Conservation (phyloP, 2,329 filamentous ascomycete species). For the Colletotrichum liaoningense region DNA sequence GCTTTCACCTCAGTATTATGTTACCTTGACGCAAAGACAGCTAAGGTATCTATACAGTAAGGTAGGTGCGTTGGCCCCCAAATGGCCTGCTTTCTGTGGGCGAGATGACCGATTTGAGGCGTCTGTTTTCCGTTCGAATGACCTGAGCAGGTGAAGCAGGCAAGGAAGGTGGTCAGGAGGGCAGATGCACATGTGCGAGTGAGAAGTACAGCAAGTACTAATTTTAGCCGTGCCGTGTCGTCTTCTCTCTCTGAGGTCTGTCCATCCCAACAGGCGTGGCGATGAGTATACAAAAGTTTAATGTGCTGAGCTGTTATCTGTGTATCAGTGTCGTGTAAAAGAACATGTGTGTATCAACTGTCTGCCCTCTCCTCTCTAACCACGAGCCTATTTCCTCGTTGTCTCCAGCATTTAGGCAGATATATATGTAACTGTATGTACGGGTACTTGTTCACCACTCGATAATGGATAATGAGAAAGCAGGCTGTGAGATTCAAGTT, state of each 20-base stretch:
- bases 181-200: constrained; percentile 2
- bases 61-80: not conserved
- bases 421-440: too few relatives aligned
- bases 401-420: not conserved
- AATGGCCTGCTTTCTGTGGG: not conserved
- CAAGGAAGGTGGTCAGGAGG: not conserved
- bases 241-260: not conserved
- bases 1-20: not conserved
- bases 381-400: not conserved
- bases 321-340: not conserved
- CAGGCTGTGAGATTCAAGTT: not conserved
- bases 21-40: not conserved
- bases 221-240: constrained; percentile 11
- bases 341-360: not conserved
- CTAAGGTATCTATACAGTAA: not conserved
- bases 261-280: not conserved
- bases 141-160: not conserved
- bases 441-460: not conserved
- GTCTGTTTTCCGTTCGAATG: constrained; percentile 7
- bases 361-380: not conserved
- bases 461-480: not conserved
- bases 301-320: not conserved
- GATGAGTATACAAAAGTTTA: constrained; percentile 7
- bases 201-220: constrained; percentile 11
- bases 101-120: not conserved